These are phyloP conservation scores for Selaginella tamariscina DNA, from an alignment of 75 land plant genomes.

Conservation along the genomic window DNA sequence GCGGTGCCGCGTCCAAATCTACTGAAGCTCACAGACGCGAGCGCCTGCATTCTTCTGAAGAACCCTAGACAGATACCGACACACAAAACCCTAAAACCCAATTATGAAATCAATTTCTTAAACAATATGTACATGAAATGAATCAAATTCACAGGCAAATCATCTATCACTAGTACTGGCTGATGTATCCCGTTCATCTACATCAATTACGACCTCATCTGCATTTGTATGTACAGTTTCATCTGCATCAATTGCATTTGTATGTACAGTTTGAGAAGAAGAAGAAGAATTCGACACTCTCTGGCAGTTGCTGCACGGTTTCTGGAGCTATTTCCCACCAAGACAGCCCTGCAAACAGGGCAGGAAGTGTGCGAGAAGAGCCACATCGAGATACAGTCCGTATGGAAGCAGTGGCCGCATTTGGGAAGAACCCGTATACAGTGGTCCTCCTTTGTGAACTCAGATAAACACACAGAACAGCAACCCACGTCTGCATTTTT, in stretches of 20 bases:
- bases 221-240: too few relatives aligned
- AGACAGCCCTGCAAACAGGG: background rate
- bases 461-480: background rate
- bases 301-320: background rate
- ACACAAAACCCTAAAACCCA: background rate
- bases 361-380: background rate
- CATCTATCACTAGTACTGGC: too few relatives aligned
- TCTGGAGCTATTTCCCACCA: conserved; percentile 7
- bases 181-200: too few relatives aligned
- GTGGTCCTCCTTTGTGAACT: background rate
- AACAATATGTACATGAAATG: too few relatives aligned
- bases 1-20: background rate
- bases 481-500: background rate
- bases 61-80: too few relatives aligned
- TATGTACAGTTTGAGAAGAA: too few relatives aligned
- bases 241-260: too few relatives aligned
- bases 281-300: background rate
- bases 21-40: background rate
- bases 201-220: too few relatives aligned
- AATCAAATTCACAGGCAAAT: too few relatives aligned
- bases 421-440: background rate
- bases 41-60: background rate
- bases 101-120: too few relatives aligned
- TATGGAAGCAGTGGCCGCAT: conserved; percentile 6
- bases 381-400: conserved; percentile 1